Base-by-base conservation (phyloP, 352 stramenopile species). In the Phytophthora quininea region DNA sequence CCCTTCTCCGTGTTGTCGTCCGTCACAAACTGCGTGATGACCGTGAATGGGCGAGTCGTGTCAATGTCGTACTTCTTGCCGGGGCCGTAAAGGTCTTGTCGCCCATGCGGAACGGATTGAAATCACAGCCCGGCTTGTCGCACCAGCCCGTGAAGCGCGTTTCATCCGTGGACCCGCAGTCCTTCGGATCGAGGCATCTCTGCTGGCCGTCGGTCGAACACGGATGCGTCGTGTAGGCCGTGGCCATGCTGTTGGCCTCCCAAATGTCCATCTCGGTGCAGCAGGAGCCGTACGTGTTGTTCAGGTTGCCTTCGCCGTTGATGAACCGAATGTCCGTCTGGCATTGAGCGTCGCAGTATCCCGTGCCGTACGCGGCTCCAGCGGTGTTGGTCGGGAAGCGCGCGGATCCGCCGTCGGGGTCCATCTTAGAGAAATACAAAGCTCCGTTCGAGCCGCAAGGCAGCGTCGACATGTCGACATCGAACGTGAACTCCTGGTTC, bases 21-120 rank as follows among this genome's bases (percentile, higher is more conserved):
- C 35, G 80, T 89, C 60, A 80, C 15, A 40, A 89, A 89, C 71
- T 87, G 79, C 52, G 79, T 88, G n/a, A 89, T 53, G 59, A 89
- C 64, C 3, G 78, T 84, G 53, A 89, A 77, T 5, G 66, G 67
- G 42, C 73, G 69, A 45, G 69, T 86, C 45, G 80, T 71, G 61
- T 89, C 79, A 29, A 89, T 56, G 11, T 32, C 8, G 51, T 83
- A 87, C 5, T 49, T 31, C 15, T 62, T 7, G 11, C 80, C 80
- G 0, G 54, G 70, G 0, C 80, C 80, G 66, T 82, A 89, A 88
- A 88, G 12, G 47, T 66, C 56, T 64, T 61, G 62, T 79, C 69
- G 67, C 71, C 76, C 67, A 87, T 75, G 66, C 80, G 69, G 67
- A 73, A 87, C 7, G 80, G 71, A 43, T 86, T 86, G 53, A 73